Evolutionary conservation across 768 basidiomycete genomes (phyloP).

Genomic region (Agaricus sinodeliciosus): DNA sequence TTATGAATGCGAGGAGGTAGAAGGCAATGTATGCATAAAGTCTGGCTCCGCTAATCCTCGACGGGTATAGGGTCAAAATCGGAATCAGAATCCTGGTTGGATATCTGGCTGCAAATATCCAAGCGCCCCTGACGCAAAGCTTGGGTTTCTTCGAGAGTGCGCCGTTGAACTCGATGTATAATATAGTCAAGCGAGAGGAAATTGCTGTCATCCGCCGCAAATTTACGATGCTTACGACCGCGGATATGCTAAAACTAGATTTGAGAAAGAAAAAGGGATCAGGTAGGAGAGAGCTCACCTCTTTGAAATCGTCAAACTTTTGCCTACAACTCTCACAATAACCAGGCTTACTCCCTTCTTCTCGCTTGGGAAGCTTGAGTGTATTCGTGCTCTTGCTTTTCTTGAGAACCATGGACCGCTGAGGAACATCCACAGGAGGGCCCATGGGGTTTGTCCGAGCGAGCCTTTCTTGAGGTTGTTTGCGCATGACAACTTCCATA

Average conservation of each 20-base stretch:
- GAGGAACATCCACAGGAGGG: constrained; percentile 56
- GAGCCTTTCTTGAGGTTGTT: constrained; percentile 49
- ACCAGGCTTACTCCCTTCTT: constrained; percentile 87
- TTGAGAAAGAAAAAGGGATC: constrained; percentile 6
- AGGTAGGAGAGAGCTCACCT: constrained; percentile 40
- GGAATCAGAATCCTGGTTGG: constrained; percentile 5
- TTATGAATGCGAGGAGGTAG: background rate
- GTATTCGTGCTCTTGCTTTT: constrained; percentile 83
- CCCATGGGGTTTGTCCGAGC: constrained; percentile 45
- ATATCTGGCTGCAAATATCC: constrained; percentile 5
- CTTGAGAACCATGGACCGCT: constrained; percentile 44
- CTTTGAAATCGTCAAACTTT: constrained; percentile 84
- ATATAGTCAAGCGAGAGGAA: constrained; percentile 75
- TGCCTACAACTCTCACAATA: constrained; percentile 95
- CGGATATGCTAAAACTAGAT: constrained; percentile 53
- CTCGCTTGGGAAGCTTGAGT: constrained; percentile 64
- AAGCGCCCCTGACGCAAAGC: constrained; percentile 19
- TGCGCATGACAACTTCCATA: constrained; percentile 46
- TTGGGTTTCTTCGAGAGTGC: constrained; percentile 27
- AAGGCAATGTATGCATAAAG: background rate
- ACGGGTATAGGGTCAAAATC: constrained; percentile 2
- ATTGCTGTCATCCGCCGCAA: constrained; percentile 71
- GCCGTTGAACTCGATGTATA: constrained; percentile 52
- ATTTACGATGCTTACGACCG: constrained; percentile 72
- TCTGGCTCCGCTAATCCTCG: background rate